phyloP scores from a whole-genome alignment of 352 stramenopile genomes.

The Phytophthora ohioensis region DNA sequence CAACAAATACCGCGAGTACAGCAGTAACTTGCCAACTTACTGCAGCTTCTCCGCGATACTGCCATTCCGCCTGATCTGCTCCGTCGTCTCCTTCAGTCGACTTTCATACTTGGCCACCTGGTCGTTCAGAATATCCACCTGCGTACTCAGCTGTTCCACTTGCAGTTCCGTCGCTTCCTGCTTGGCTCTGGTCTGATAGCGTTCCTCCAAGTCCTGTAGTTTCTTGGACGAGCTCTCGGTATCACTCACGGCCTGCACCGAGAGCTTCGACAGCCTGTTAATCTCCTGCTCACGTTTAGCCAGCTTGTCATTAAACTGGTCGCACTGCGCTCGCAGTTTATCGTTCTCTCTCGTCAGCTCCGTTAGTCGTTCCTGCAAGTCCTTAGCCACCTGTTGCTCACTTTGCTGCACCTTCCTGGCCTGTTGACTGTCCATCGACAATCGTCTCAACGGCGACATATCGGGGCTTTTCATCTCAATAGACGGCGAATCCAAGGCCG shows the following conservation, averaged over 20 bases:
- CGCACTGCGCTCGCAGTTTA: constrained; percentile 45
- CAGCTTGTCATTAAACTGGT: constrained; percentile 63
- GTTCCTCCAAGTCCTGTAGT: constrained; percentile 46
- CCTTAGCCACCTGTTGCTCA: constrained; percentile 46
- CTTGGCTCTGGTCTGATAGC: constrained; percentile 37
- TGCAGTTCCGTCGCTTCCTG: constrained; percentile 66
- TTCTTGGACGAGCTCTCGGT: constrained; percentile 35
- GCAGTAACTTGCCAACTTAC: constrained; percentile 35
- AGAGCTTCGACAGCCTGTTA: constrained; percentile 61
- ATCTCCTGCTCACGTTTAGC: constrained; percentile 79
- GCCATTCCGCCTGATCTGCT: constrained; percentile 56
- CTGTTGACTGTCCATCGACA: constrained; percentile 38
- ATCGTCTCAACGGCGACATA: constrained; percentile 26
- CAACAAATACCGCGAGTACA: not conserved
- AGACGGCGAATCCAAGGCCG: constrained; percentile 9
- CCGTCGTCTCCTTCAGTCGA: constrained; percentile 66
- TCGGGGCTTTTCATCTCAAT: constrained; percentile 47
- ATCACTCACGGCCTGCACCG: constrained; percentile 41
- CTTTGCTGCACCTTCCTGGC: constrained; percentile 26
- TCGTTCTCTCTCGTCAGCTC: constrained; percentile 59
- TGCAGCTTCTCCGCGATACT: constrained; percentile 63
- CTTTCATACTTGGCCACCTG: constrained; percentile 86
- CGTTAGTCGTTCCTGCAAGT: constrained; percentile 58
- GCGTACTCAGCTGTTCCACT: constrained; percentile 71
- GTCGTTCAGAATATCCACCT: constrained; percentile 82